These are phyloP conservation scores for Gossypium australe DNA, from an alignment of 345 rosid genomes.

Conservation along the genomic window DNA sequence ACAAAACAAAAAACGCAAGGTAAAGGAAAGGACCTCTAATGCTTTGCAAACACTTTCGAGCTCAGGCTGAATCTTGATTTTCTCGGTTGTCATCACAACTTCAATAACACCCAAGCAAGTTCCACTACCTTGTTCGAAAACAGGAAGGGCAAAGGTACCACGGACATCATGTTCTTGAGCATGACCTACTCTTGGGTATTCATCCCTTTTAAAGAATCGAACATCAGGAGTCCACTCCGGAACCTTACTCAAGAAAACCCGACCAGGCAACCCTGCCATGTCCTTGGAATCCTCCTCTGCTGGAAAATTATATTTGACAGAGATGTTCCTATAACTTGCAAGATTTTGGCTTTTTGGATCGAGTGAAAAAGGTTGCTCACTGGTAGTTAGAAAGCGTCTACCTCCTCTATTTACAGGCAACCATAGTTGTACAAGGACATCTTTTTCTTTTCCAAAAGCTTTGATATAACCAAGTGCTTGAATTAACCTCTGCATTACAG, in stretches of 20 bases:
- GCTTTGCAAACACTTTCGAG: constrained; percentile 83
- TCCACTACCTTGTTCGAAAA: constrained; percentile 78
- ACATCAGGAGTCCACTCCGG: constrained; percentile 99
- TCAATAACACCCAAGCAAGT: constrained; percentile 90
- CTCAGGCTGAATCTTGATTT: constrained; percentile 59
- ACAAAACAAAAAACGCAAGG: not conserved
- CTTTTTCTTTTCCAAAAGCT: constrained; percentile 53
- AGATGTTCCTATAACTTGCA: constrained; percentile 69
- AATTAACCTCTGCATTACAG: constrained; percentile 66
- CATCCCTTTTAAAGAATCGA: constrained; percentile 77
- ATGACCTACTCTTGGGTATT: constrained; percentile 64
- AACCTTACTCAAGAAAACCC: constrained; percentile 74
- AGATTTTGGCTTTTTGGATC: constrained; percentile 53
- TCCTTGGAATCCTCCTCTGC: constrained; percentile 70
- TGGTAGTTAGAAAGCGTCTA: constrained; percentile 53
- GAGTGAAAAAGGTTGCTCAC: constrained; percentile 63
- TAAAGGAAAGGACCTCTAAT: constrained; percentile 58
- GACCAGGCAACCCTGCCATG: constrained; percentile 64
- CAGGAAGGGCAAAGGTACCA: constrained; percentile 87
- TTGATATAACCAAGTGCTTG: constrained; percentile 57
- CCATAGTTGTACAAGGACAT: constrained; percentile 81
- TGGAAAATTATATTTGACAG: constrained; percentile 65
- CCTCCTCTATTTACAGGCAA: constrained; percentile 74
- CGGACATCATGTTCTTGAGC: constrained; percentile 73
- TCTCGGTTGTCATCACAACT: constrained; percentile 72